Base-by-base conservation (phyloP, 257 asterid species). In the Galeopsis tetrahit region DNA sequence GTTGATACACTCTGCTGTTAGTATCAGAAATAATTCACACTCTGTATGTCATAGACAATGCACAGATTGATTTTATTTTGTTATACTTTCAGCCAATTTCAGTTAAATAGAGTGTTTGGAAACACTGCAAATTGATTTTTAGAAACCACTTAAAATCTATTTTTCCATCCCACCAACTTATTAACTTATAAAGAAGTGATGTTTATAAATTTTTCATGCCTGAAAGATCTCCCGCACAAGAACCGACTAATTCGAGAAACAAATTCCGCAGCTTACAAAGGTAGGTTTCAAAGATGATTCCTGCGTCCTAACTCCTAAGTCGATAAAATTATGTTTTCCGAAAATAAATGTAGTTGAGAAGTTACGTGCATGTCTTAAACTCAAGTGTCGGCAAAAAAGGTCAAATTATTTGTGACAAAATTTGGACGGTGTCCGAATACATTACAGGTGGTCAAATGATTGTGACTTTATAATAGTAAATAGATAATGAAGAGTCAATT, bases 331-430 rank as follows among this genome's bases (percentile, higher is more conserved):
- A 38, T 38, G 28, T 21, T 21, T 21, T 21, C 28, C 28, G 28
- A 21, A 3, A 38, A 4, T 3, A 38, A 10, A 44, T 3, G 52
- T 44, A 15, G 4, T 28, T 11, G 34, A 15, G 59, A 53, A 17
- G 31, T 68, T 13, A 65, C 62, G 63, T 68, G 72, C 63, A 67
- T 49, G 72, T 14, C 72, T 17, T 49, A 49, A 33, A 39, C 44
- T 7, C 2, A 46, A 32, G 4, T 32, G 73, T 52, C 63, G 63
- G 72, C 72, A 35, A 15, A 49, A 51, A 49, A 38, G 13, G 40
- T 11, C 21, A 14, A 49, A 49, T 6, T 17, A 56, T 28, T 66
- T 66, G 39, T 32, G 44, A 66, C 59, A 32, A 46, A 6, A 40
- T 21, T 11, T 63, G 14, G 2, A 35, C 10, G 1, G 32, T 35